Conservation (phyloP, 345 rosid genomes). For the Melastoma malabathricum region DNA sequence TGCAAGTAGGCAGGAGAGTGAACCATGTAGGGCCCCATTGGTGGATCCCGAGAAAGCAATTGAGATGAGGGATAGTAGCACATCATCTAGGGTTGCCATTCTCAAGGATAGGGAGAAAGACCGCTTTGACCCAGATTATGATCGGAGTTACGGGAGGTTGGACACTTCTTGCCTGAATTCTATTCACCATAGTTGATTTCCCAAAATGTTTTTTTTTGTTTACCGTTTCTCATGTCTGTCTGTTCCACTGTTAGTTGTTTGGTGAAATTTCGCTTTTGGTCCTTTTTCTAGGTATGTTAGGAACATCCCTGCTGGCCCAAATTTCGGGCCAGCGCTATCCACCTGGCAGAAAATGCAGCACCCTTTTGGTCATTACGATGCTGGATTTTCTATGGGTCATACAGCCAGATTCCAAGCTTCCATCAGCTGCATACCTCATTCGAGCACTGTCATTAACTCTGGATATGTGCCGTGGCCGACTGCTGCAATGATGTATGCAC, state of each 20-base stretch:
- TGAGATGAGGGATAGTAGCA: conserved; percentile 30
- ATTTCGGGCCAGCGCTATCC: conserved; percentile 31
- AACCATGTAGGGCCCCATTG: conserved; percentile 22
- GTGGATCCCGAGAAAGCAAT: conserved; percentile 37
- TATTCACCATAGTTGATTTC: too few relatives aligned
- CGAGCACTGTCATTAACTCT: conserved; percentile 42
- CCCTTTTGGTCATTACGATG: conserved; percentile 52
- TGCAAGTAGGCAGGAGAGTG: conserved; percentile 38
- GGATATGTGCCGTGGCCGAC: conserved; percentile 74
- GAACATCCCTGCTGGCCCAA: conserved; percentile 53
- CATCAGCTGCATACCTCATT: conserved; percentile 31
- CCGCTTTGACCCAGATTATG: conserved; percentile 89
- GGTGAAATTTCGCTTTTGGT: too few relatives aligned
- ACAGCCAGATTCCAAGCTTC: conserved; percentile 43
- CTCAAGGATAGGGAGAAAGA: conserved; percentile 88
- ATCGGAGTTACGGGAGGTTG: conserved; percentile 76
- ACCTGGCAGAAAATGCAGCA: conserved; percentile 49
- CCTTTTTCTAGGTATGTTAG: conserved; percentile 45
- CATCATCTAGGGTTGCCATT: conserved; percentile 70
- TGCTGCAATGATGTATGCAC: conserved; percentile 69
- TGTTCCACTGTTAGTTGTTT: too few relatives aligned
- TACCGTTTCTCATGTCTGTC: too few relatives aligned
- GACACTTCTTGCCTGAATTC: background rate
- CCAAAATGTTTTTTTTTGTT: too few relatives aligned
- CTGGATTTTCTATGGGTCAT: conserved; percentile 48